Evolutionary conservation across 176 grass and related monocot species (phyloP), one percentile per base, ranked within the genome.

Genomic region (Alopecurus myosuroides): DNA sequence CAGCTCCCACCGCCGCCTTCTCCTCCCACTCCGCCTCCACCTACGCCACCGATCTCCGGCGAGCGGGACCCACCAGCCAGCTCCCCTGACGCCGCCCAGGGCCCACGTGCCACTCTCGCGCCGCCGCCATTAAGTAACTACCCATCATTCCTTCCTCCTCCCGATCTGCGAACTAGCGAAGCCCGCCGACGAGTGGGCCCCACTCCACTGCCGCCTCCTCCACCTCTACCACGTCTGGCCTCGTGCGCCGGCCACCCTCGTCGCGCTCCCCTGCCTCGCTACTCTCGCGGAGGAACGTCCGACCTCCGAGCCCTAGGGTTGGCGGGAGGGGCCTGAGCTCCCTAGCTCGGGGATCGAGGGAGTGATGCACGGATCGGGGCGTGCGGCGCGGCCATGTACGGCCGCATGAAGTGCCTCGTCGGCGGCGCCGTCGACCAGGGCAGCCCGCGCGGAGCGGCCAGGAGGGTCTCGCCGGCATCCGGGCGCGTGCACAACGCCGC

Each of bases 321-420:
- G 61, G 25, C 14, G 22, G 5, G 23, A 6, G 65, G 29, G 49
- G 28, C 40, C 3, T 34, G 57, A 4, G 20, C 64, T 44, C 52
- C 41, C 50, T 25, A 11, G 52, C 64, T 41, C 34, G 8, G 80
- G 80, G 85, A 84, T 80, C 89, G 49, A 56, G 55, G 52, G 36
- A 78, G 88, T 58, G 79, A 91, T 91, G 89, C 69, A 48, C 81
- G 76, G 85, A 91, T 90, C 89, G 68, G 60, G 37, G 74, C 29
- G 29, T 49, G 41, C 17, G 63, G 63, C 34, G 80, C 23, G 66
- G 45, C 60, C 80, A 99, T 92, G 91, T 91, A 89, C 33, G 74
- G 71, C 88, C 81, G 86, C 65, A 92, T 92, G 86, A 90, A 86
- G 89, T 90, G 94, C 78, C 90, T 96, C 68, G 74, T 87, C 76